A percentile compares a stretch with the other conserved stretches of the same genome.
Conservation (phyloP, 371 early-diverging fungal species). For the Mucor saturninus region DNA sequence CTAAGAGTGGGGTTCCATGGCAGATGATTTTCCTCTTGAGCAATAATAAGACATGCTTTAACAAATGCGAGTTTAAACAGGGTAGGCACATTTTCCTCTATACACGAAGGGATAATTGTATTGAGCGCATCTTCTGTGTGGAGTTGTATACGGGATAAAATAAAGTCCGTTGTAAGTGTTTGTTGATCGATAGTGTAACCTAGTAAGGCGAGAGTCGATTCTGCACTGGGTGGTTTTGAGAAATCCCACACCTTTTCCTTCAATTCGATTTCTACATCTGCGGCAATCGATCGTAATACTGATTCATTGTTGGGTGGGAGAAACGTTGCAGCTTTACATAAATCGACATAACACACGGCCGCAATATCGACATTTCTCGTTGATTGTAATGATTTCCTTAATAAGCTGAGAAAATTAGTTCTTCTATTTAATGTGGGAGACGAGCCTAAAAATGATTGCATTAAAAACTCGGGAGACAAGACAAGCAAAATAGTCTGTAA, state of each 20-base stretch:
- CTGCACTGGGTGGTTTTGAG: constrained; percentile 48
- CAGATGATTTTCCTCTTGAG: constrained; percentile 65
- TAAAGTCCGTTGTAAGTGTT: constrained; percentile 67
- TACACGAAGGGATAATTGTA: constrained; percentile 65
- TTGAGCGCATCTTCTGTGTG: constrained; percentile 67
- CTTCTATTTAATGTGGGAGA: constrained; percentile 39
- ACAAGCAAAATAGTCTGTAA: constrained; percentile 76
- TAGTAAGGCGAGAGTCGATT: constrained; percentile 47
- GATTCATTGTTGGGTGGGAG: constrained; percentile 68
- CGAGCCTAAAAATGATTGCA: constrained; percentile 54
- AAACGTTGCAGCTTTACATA: constrained; percentile 78
- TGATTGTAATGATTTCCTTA: constrained; percentile 68
- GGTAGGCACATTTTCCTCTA: constrained; percentile 67
- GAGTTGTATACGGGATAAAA: constrained; percentile 72
- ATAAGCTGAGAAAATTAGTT: constrained; percentile 65
- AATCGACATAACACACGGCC: constrained; percentile 77
- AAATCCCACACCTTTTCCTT: constrained; percentile 74
- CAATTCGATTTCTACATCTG: constrained; percentile 76
- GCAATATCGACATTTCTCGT: constrained; percentile 72
- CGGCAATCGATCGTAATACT: constrained; percentile 68
- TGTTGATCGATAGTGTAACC: constrained; percentile 55
- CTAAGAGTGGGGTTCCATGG: constrained; percentile 78
- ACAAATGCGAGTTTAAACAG: constrained; percentile 73
- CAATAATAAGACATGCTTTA: constrained; percentile 75
- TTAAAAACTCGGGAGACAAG: constrained; percentile 76